Base-by-base conservation (phyloP, 495 filamentous ascomycete species). In the Aspergillus cristatus region DNA sequence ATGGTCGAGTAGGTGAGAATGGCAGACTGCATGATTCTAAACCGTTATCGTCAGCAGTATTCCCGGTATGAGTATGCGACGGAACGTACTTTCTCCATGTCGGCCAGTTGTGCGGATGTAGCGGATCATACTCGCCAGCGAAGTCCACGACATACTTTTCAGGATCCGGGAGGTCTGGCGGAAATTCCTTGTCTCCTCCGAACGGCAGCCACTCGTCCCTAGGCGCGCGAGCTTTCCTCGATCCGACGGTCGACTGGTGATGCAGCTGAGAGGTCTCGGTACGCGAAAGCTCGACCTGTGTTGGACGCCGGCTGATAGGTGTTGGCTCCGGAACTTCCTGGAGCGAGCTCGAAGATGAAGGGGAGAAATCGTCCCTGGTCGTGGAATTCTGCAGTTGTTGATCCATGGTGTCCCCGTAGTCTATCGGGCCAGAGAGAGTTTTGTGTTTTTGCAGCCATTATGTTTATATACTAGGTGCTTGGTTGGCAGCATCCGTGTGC, bases 71-170 rank as follows among this genome's bases (percentile, higher is more conserved):
- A 4, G 8, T 24, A 8, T 24, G 20, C 8, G 6, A 29, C 8
- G 14, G n/a, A n/a, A n/a, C 43, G 15, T 42, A 50, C 41, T 55
- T 63, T 18, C 32, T 53, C 3, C 28, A 0, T 17, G 48, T 42
- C 0, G 63, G 39, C 68, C 71, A 75, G 42, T 76, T 78, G 41
- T 72, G 64, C 3, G 72, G 68, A 48, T 78, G 66, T 20, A 60
- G 18, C 1, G 69, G 70, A 47, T 76, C 71, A 25, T 72, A 47
- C 2, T 47, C 48, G n/a, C 65, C 74, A 14, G 60, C 60, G 43
- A 74, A 76, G 29, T 76, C 70, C 5, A 76, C 71, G 2, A 76
- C 54, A 36, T 73, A 75, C 38, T 70, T 62, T 30, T 67, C 55
- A 2, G 55, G 53, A 24, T 65, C 61, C 7, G 70, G 70, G 4